Evolutionary conservation across 2,329 filamentous ascomycete species (phyloP).

Genomic region (Xylaria polymorpha): DNA sequence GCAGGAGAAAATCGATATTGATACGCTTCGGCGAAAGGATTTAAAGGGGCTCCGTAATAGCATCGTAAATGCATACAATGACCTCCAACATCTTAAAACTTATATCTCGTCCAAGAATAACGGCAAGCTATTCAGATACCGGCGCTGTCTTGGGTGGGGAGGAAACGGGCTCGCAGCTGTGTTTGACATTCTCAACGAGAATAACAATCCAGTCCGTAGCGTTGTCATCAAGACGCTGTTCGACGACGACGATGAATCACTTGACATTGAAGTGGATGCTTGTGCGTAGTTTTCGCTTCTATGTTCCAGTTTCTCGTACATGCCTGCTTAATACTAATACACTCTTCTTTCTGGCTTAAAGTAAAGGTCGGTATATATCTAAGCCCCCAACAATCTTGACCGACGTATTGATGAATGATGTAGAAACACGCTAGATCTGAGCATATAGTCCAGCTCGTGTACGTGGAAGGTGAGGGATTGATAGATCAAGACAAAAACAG

Average conservation of each 20-base stretch:
- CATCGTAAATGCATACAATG: background rate
- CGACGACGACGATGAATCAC: background rate
- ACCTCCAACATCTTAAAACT: conserved; percentile 6
- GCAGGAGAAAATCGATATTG: background rate
- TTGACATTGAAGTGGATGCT: background rate
- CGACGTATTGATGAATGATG: background rate
- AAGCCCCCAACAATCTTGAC: background rate
- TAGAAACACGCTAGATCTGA: conserved; percentile 11
- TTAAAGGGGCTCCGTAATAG: background rate
- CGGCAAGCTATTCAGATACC: conserved; percentile 7
- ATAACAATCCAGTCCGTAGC: background rate
- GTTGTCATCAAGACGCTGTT: conserved; percentile 21
- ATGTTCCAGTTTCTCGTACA: background rate
- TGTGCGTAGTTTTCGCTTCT: background rate
- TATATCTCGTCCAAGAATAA: background rate
- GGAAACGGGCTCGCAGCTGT: conserved; percentile 22
- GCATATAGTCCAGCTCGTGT: conserved; percentile 8
- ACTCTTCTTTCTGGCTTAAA: background rate
- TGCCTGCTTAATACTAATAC: background rate
- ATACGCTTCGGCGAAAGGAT: background rate
- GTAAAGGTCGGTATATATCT: conserved; percentile 8
- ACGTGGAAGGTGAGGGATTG: background rate
- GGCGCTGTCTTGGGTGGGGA: conserved; percentile 24
- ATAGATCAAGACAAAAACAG: background rate
- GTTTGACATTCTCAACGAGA: conserved; percentile 7